These are phyloP conservation scores for Rosa multiflora DNA, from an alignment of 306 rosid species.

Conservation along the genomic window DNA sequence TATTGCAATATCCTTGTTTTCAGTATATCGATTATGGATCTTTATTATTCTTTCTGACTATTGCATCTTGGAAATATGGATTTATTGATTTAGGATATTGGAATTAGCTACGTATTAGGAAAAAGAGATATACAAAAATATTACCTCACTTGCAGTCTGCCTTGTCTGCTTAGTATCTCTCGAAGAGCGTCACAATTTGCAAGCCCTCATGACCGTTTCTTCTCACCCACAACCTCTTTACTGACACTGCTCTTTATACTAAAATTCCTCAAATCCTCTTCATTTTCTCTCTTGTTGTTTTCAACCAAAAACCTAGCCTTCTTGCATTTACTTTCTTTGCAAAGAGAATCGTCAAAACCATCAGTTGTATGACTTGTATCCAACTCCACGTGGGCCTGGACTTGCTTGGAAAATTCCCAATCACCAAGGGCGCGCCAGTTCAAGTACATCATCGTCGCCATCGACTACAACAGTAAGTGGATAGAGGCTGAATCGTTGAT, in stretches of 20 bases:
- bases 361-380: constrained; percentile 13
- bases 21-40: background rate
- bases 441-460: too few species aligned
- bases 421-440: too few species aligned
- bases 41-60: background rate
- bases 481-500: too few species aligned
- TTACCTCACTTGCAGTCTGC: constrained; percentile 30
- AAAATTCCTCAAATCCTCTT: background rate
- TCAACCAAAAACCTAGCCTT: constrained; percentile 24
- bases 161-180: constrained; percentile 27
- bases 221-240: constrained; percentile 20
- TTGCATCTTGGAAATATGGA: background rate
- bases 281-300: constrained; percentile 11
- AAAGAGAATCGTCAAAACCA: constrained; percentile 26
- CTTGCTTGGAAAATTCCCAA: too few species aligned
- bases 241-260: constrained; percentile 10
- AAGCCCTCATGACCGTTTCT: constrained; percentile 14
- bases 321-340: constrained; percentile 24
- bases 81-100: background rate
- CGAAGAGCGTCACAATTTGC: constrained; percentile 15
- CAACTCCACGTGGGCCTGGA: too few species aligned
- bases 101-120: background rate
- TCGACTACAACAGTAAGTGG: too few species aligned
- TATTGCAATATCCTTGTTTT: background rate
- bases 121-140: background rate